Evolutionary conservation across 306 rosid genomes (phyloP).

Genomic region (Sphenostylis stenocarpa): DNA sequence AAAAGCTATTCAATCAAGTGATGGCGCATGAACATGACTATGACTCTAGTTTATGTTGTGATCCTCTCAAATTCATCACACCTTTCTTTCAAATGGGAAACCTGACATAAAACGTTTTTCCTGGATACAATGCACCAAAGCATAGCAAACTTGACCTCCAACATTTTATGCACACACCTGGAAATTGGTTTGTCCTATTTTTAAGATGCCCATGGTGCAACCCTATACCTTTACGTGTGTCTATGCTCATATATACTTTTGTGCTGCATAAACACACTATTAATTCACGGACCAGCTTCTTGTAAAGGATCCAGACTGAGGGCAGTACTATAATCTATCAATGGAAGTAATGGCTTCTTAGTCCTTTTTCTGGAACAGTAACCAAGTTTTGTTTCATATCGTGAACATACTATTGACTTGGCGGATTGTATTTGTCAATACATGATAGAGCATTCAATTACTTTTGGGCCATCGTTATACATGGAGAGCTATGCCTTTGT

Average conservation of each 20-base stretch:
- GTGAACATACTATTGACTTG: slow-evolving; percentile 11
- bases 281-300: slow-evolving; percentile 20
- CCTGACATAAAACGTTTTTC: not conserved
- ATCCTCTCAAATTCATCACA: slow-evolving; percentile 26
- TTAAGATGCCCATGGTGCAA: slow-evolving; percentile 28
- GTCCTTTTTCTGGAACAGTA: not conserved
- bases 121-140: not conserved
- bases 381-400: slow-evolving; percentile 20
- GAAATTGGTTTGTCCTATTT: slow-evolving; percentile 25
- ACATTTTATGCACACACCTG: slow-evolving; percentile 32
- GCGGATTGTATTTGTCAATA: slow-evolving; percentile 20
- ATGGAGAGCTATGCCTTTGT: slow-evolving; percentile 14
- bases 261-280: slow-evolving; percentile 11
- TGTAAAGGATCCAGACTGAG: slow-evolving; percentile 3
- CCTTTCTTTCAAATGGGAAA: slow-evolving; percentile 26
- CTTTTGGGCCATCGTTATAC: slow-evolving; percentile 6
- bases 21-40: slow-evolving; percentile 38
- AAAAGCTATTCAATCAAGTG: slow-evolving; percentile 57
- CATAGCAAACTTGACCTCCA: slow-evolving; percentile 17
- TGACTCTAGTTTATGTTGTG: slow-evolving; percentile 28
- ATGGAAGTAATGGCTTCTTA: slow-evolving; percentile 2
- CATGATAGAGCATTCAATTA: not conserved
- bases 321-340: not conserved
- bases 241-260: not conserved
- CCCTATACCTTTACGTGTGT: slow-evolving; percentile 1